phyloP scores from a whole-genome alignment of 768 basidiomycete species.

The Serendipita vermifera region DNA sequence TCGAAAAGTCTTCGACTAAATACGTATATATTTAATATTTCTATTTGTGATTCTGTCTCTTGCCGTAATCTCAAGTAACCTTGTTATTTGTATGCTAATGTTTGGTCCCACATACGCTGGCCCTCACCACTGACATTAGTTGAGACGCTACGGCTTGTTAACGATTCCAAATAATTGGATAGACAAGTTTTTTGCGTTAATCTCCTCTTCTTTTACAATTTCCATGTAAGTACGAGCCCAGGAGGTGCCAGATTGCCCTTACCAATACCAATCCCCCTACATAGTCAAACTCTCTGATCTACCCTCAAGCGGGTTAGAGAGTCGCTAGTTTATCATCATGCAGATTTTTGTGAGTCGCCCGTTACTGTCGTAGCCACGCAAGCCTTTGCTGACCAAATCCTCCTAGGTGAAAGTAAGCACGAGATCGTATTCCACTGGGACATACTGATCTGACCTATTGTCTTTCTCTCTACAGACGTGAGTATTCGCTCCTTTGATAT shows the following conservation, averaged over 20 bases:
- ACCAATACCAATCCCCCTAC: no score
- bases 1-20: no score
- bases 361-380: constrained; percentile 8
- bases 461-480: constrained; percentile 45
- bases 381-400: background rate
- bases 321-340: no score
- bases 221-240: no score
- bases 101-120: constrained; percentile 3
- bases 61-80: no score
- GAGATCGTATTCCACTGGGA: constrained; percentile 9
- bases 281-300: no score
- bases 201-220: background rate
- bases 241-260: no score
- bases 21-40: no score
- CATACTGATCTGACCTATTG: constrained; percentile 5
- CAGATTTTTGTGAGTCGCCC: constrained; percentile 82
- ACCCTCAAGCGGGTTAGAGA: no score
- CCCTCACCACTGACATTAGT: background rate
- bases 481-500: constrained; percentile 23
- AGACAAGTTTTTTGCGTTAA: constrained; percentile 43
- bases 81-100: constrained; percentile 1
- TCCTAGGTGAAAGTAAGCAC: constrained; percentile 7
- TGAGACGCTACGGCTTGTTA: constrained; percentile 41
- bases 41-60: no score
- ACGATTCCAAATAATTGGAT: constrained; percentile 87